phyloP scores from a whole-genome alignment of 306 rosid species.

The Parietaria judaica region DNA sequence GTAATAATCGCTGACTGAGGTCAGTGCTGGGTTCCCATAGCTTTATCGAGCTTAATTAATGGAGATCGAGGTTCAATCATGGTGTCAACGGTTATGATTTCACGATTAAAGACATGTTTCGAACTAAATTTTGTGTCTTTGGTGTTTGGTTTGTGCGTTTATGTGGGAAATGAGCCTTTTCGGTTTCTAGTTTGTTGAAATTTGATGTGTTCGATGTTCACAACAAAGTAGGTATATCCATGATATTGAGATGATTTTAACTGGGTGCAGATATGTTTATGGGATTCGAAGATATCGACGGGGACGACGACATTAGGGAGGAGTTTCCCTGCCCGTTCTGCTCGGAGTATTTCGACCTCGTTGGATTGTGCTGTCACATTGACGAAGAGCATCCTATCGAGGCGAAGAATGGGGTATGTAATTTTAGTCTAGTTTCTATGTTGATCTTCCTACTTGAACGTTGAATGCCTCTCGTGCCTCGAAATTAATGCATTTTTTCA shows the following conservation, averaged over 20 bases:
- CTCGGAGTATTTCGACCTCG: constrained; percentile 81
- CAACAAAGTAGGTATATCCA: neutral
- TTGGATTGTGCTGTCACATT: constrained; percentile 95
- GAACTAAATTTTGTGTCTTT: constrained; percentile 1
- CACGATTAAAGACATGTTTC: neutral
- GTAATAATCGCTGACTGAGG: neutral
- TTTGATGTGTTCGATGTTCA: neutral
- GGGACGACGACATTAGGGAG: constrained; percentile 81
- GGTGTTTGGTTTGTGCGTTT: neutral
- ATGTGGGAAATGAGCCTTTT: too few relatives aligned
- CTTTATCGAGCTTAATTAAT: neutral
- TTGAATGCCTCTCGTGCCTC: neutral
- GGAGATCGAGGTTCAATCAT: neutral
- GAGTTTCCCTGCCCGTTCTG: constrained; percentile 92
- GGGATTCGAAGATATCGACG: constrained; percentile 84
- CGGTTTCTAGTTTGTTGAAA: neutral
- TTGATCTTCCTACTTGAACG: neutral
- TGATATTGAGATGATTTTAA: constrained; percentile 15
- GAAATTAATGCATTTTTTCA: neutral
- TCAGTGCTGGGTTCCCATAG: neutral
- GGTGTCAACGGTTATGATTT: neutral
- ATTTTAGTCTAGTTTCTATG: constrained; percentile 10
- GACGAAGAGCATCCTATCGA: constrained; percentile 93
- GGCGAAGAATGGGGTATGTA: constrained; percentile 77
- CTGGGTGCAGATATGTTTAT: constrained; percentile 64